Base-by-base conservation (phyloP, 805 yeast species). In the Saccharomyces mikatae region DNA sequence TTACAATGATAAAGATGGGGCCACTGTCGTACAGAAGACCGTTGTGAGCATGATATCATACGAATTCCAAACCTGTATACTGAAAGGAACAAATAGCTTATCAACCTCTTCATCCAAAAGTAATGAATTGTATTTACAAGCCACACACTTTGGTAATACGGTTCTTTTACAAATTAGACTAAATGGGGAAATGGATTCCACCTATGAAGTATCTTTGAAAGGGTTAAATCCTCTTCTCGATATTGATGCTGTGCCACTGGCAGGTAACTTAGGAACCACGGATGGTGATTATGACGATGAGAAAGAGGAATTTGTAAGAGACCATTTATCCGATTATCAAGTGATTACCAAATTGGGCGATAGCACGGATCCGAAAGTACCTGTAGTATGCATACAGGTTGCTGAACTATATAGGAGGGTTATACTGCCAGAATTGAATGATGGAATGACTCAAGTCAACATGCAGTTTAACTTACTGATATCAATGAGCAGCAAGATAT, bases 321-420 rank as follows among this genome's bases (percentile, higher is more conserved):
- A 68, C 54, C 57, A 60, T 28, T 53, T 70, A 41, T 58, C 71
- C 0, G 75, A 74, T n/a, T 72, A 74, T 13, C 80, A 80, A 48
- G 80, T 82, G 0, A 59, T 66, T 1, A 68, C 79, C 14, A 68
- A 78, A 26, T 69, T 80, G 21, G 84, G 84, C 1, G 74, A 78
- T 57, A 71, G 77, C 21, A 69, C 68, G 47, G 78, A 80, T 59
- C 60, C 74, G 55, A 79, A 80, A 58, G 62, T 78, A 30, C 78
- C 76, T 47, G 75, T 80, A 13, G 67, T 80, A 6, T 80, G 79
- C 26, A 64, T 77, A 4, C 82, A 80, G 59, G 62, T 69, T 27
- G 69, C 67, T 0, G 67, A 68, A 53, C 68, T 80, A 29, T 64
- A 65, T 49, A 57, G 60, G 26, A 60, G 58, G 41, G 63, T 63